These are phyloP conservation scores for Sphaerosporella brunnea DNA, from an alignment of 495 filamentous ascomycete species.

Conservation along the genomic window DNA sequence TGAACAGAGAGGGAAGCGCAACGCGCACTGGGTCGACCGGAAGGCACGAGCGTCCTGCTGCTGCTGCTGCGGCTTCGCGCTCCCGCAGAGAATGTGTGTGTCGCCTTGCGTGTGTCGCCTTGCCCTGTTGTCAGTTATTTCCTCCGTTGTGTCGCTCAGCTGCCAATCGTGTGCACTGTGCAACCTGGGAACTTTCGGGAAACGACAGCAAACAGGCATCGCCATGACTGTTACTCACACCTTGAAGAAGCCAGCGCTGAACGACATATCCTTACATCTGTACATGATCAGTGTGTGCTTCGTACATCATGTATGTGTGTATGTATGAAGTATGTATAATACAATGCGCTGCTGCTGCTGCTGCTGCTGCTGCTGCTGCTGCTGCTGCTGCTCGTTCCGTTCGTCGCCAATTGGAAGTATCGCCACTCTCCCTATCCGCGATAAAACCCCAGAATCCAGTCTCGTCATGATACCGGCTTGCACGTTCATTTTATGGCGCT, in stretches of 20 bases:
- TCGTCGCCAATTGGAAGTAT: conserved; percentile 6
- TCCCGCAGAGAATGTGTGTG: background rate
- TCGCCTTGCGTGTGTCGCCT: background rate
- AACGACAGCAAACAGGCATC: conserved; percentile 6
- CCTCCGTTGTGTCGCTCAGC: background rate
- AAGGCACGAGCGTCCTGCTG: background rate
- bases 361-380: background rate
- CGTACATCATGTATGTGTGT: too few relatives aligned
- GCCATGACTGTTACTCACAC: background rate
- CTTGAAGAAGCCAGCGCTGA: background rate
- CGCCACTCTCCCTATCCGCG: background rate
- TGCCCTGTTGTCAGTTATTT: background rate
- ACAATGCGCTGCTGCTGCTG: background rate
- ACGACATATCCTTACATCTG: background rate
- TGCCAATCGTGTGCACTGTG: background rate
- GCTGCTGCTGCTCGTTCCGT: background rate
- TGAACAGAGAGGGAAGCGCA: too few relatives aligned
- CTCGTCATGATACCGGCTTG: too few relatives aligned
- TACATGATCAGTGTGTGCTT: too few relatives aligned
- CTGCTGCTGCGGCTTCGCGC: background rate
- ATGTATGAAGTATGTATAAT: background rate
- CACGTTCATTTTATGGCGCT: too few relatives aligned
- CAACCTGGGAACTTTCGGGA: too few relatives aligned
- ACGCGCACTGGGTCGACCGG: too few relatives aligned
- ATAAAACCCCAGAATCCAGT: too few relatives aligned